Conservation (phyloP, 768 basidiomycete species). For the Mycena latifolia region DNA sequence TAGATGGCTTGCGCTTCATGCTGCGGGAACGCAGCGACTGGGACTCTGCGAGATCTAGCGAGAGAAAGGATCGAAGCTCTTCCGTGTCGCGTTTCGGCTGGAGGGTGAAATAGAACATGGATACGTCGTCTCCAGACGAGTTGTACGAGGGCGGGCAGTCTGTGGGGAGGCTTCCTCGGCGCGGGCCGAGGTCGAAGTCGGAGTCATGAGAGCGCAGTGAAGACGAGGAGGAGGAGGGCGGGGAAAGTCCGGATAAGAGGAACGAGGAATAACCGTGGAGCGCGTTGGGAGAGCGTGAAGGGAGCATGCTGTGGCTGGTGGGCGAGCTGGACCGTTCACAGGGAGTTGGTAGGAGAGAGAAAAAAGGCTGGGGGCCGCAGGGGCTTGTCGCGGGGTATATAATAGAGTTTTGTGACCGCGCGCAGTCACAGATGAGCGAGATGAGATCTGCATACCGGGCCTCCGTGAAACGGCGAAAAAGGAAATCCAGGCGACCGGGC, state of each 20-base stretch:
- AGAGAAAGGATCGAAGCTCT: constrained; percentile 59
- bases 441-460: too few relatives aligned
- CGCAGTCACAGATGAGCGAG: too few relatives aligned
- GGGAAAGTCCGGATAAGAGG: constrained; percentile 58
- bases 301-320: too few relatives aligned
- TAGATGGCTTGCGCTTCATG: constrained; percentile 45
- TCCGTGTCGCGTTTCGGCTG: constrained; percentile 45
- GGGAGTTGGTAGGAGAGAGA: too few relatives aligned
- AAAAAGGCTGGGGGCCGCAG: too few relatives aligned
- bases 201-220: constrained; percentile 13
- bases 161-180: constrained; percentile 35
- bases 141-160: constrained; percentile 33
- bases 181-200: constrained; percentile 31
- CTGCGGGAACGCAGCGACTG: constrained; percentile 43
- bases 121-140: constrained; percentile 37
- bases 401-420: too few relatives aligned
- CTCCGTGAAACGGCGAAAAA: too few relatives aligned
- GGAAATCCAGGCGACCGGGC: too few relatives aligned
- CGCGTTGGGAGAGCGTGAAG: not conserved
- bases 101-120: constrained; percentile 53
- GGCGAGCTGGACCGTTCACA: too few relatives aligned
- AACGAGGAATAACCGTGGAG: constrained; percentile 31
- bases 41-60: constrained; percentile 61
- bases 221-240: constrained; percentile 33
- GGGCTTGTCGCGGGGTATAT: too few relatives aligned